Base-by-base conservation (phyloP, 176 grass and related monocot genomes). In the Raddia guianensis region DNA sequence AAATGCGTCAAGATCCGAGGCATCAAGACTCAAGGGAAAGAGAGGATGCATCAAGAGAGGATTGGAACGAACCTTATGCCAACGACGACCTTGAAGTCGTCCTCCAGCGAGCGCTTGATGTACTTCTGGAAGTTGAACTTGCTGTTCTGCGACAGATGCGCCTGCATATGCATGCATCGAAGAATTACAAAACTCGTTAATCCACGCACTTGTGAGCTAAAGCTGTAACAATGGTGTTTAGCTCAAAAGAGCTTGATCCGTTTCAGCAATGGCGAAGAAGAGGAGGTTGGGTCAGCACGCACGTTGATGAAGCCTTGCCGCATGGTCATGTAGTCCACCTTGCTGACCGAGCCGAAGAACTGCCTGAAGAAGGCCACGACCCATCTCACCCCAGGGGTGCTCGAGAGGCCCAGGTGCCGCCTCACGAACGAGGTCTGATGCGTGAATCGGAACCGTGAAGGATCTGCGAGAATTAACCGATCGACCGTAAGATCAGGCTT, bases 71-170 rank as follows among this genome's bases (percentile, higher is more conserved):
- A 96, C 93, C 95, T 98, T 74, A 98, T 94, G 53, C 95, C 88
- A 0, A 98, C 95, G 16, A 98, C 92, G 1, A 93, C 88, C 63
- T 98, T 91, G 72, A 98, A 98, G 62, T 98, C 95, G 35, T 98
- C 95, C 42, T 98, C 95, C 60, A 98, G 55, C 12, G 92, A 94
- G 35, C 92, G 76, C 77, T 98, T 98, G 70, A 98, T 90, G 86
- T 94, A 98, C 78, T 93, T 90, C 12, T 92, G 92, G 70, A 98
- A 98, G 51, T 98, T 70, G 75, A 94, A 98, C 73, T 91, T 93
- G 45, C 68, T 87, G 50, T 68, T 85, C 33, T 78, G 86, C 6
- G 90, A 65, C 49, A 98, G 13, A 82, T 98, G 95, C 14, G 86
- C 86, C 95, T 98, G 58, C 81, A 85, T 51, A 12, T 27, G 27